Base-by-base conservation (phyloP, 1,284 basidiomycete species). In the Paramarasmius palmivorus region DNA sequence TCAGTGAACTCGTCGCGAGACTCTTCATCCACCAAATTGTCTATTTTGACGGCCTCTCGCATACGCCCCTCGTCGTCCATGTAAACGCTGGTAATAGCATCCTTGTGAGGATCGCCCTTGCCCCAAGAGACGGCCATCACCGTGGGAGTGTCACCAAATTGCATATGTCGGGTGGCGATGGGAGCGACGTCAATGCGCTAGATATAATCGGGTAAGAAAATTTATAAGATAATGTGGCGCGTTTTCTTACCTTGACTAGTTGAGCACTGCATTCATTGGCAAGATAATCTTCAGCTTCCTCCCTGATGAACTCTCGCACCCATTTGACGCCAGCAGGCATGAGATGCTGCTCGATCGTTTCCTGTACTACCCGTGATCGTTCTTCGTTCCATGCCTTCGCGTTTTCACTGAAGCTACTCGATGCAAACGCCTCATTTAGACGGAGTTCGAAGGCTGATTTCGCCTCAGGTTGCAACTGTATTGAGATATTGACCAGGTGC, bases 81-180 rank as follows among this genome's bases (percentile, higher is more conserved):
- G 71, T 89, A 92, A 50, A 97, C 89, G 32, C 92, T 75, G 29
- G 88, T 84, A 56, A 98, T 92, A 1, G 89, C 87, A 69, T 99
- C 96, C 63, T 89, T 90, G 61, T 90, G 86, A 37, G 93, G 92
- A 62, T 97, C 94, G 49, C 97, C 97, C 66, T 90, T 89, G 42
- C 97, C 97, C 83, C 95, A 94, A 3, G 96, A 98, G 54, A 98
- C 74, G 4, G 96, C 93, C 36, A 99, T 78, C 3, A 99, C 94
- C 6, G 90, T 88, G 0, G 94, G 88, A 0, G 83, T 82, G 45
- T 92, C 87, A 15, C 89, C 91, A 39, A 78, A 73, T 54, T 80
- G 78, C 69, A 89, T 82, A 23, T 82, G 79, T 4, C 77, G 72
- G 3, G 83, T 80, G 45, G 74, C 71, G 63, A 85, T 95, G 1